Evolutionary conservation across 1,284 basidiomycete species (phyloP).

Genomic region (Puccinia coronata): DNA sequence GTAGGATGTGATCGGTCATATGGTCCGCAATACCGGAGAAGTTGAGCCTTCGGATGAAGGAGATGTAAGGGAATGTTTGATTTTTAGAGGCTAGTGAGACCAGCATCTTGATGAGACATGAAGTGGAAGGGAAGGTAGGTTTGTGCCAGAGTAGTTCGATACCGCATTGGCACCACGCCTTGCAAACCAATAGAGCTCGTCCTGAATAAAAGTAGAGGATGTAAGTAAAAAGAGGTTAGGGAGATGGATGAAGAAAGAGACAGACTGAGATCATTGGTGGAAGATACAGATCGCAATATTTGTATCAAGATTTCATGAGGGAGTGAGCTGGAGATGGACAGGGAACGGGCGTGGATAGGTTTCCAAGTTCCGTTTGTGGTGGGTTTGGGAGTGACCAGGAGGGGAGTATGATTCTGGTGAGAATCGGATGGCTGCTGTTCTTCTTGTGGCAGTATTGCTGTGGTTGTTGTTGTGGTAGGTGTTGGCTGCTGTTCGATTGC

Average conservation of each 20-base stretch:
- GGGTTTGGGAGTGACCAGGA: neutral
- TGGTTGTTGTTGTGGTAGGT: slow-evolving; percentile 1
- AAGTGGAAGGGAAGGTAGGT: slow-evolving; percentile 72
- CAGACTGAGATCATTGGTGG: slow-evolving; percentile 71
- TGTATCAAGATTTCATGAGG: slow-evolving; percentile 92
- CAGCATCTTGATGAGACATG: slow-evolving; percentile 77
- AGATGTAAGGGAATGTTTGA: slow-evolving; percentile 83
- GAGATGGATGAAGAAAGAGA: slow-evolving; percentile 60
- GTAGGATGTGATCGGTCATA: slow-evolving; percentile 77
- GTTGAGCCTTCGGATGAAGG: slow-evolving; percentile 87
- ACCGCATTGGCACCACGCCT: slow-evolving; percentile 91
- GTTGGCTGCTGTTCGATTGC: neutral
- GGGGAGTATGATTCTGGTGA: too few species aligned
- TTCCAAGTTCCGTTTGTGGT: slow-evolving; percentile 16
- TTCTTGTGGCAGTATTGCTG: neutral
- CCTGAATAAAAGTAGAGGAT: slow-evolving; percentile 45
- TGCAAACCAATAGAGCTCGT: slow-evolving; percentile 69
- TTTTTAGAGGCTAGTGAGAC: slow-evolving; percentile 63
- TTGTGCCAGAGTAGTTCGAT: slow-evolving; percentile 95
- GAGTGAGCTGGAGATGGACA: slow-evolving; percentile 60
- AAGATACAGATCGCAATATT: slow-evolving; percentile 80
- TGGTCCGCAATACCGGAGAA: slow-evolving; percentile 73
- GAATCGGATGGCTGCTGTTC: neutral
- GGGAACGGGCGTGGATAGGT: neutral
- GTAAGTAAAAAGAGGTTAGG: neutral